Evolutionary conservation across 148 eudicot species (phyloP), one percentile per base, ranked within the genome.

Genomic region (Arbutus unedo): DNA sequence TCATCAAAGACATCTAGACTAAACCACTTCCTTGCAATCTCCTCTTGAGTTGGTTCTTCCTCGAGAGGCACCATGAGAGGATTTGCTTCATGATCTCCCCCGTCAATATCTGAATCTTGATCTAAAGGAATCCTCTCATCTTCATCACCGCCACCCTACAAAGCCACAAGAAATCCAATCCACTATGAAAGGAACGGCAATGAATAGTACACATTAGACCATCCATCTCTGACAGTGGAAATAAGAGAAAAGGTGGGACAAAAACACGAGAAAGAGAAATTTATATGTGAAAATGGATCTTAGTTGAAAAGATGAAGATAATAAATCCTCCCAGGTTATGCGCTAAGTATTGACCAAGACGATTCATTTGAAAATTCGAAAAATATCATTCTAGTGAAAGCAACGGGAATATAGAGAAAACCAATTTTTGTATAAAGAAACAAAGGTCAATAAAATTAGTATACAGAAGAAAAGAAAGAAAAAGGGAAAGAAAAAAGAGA

Each of bases 51-150:
- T 16, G 85, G 91, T 31, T 31, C 89, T 79, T 93, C 91, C 72
- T 86, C 90, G 16, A 95, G 89, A 0, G 94, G 91, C 21, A 93
- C 89, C 88, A 95, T 78, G 8, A 95, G 93, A 83, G 98, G 98
- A 86, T 95, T 95, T 62, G 91, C 92, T 86, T 95, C 98, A 74
- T 78, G 48, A 47, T 83, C 89, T 74, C 57, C 87, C 43, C 56
- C 80, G n/a, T 92, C 98, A 73, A 85, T 83, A 84, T 95, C 98
- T 1, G 98, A 95, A 86, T 92, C 95, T 85, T 90, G 87, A 79
- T 89, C 92, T 50, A 90, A 82, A 57, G 88, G 86, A 45, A 79
- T 68, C 59, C 81, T 75, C 57, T 81, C 82, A 21, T 82, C 84
- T 60, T 87, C 92, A 64, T 86, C 94, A 19, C 83, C 91, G 74